Conservation (phyloP, 306 rosid genomes). For the Vigna hirtella region DNA sequence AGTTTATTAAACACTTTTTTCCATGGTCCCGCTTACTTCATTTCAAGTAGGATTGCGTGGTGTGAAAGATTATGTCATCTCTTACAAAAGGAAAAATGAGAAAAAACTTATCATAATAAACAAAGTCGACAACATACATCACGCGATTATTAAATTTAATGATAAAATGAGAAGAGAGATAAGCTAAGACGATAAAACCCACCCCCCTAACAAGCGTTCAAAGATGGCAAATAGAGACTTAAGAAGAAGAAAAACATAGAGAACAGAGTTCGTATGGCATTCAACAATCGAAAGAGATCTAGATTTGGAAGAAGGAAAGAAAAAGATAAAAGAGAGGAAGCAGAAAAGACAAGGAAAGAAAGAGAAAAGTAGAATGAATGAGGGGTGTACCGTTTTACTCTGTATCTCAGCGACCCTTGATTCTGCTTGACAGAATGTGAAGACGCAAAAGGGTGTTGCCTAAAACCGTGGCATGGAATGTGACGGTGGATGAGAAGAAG, state of each 20-base stretch:
- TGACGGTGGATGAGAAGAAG: background rate
- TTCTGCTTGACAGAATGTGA: slow-evolving; percentile 11
- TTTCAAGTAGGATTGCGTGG: background rate
- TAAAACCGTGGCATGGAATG: background rate
- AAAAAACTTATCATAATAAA: background rate
- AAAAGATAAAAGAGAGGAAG: background rate
- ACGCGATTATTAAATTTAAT: background rate
- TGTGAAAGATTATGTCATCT: background rate
- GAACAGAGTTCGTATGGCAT: background rate
- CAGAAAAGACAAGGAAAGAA: background rate
- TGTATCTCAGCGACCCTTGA: background rate
- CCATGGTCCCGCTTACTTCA: background rate
- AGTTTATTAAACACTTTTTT: too few relatives aligned
- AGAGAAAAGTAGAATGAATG: background rate
- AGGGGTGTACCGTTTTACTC: background rate
- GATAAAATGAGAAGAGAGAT: background rate
- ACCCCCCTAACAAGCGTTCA: background rate
- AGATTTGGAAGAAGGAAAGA: slow-evolving; percentile 32
- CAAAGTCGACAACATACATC: background rate
- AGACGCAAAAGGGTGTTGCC: background rate
- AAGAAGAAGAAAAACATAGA: slow-evolving; percentile 10
- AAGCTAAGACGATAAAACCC: background rate
- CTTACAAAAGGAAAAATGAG: background rate
- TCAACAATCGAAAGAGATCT: slow-evolving; percentile 36
- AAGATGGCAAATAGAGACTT: background rate